These are phyloP conservation scores for Laburnicola sp. DNA, from an alignment of 2,329 filamentous ascomycete genomes.

Conservation along the genomic window DNA sequence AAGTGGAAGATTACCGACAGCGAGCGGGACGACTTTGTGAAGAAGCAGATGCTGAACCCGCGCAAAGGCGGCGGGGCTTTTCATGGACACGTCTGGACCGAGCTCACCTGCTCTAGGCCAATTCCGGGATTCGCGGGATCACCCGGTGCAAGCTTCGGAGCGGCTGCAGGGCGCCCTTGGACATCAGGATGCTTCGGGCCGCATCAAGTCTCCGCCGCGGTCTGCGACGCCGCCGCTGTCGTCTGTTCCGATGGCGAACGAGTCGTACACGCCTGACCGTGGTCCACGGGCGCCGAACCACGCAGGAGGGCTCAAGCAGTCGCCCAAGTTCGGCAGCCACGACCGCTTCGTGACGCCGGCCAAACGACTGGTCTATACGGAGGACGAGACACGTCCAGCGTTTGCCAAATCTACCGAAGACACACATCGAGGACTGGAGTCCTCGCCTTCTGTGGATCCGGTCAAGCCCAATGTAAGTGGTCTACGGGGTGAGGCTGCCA, in stretches of 20 bases:
- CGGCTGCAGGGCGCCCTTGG: constrained; percentile 50
- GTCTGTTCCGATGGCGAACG: constrained; percentile 53
- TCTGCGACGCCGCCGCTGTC: constrained; percentile 53
- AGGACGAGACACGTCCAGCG: constrained; percentile 25
- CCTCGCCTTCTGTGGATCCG: constrained; percentile 37
- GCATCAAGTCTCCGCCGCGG: constrained; percentile 48
- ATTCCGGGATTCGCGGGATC: constrained; percentile 16
- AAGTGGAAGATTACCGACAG: constrained; percentile 95
- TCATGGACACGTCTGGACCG: constrained; percentile 66
- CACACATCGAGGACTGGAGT: constrained; percentile 28
- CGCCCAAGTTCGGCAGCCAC: constrained; percentile 33
- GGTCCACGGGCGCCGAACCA: constrained; percentile 47
- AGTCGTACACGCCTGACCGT: constrained; percentile 59
- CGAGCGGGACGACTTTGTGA: constrained; percentile 82
- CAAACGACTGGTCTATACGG: constrained; percentile 38
- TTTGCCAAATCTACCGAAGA: constrained; percentile 30
- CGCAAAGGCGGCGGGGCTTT: constrained; percentile 44
- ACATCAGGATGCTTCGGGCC: constrained; percentile 22
- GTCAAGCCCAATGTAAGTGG: constrained; percentile 38
- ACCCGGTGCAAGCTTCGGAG: constrained; percentile 56
- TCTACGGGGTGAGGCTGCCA: constrained; percentile 37
- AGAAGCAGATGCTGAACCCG: constrained; percentile 59
- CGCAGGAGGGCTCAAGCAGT: constrained; percentile 34
- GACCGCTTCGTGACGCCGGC: constrained; percentile 40
- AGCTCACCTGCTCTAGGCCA: constrained; percentile 61